Evolutionary conservation across 176 grass and related monocot genomes (phyloP).

Genomic region (Luzula sylvatica): DNA sequence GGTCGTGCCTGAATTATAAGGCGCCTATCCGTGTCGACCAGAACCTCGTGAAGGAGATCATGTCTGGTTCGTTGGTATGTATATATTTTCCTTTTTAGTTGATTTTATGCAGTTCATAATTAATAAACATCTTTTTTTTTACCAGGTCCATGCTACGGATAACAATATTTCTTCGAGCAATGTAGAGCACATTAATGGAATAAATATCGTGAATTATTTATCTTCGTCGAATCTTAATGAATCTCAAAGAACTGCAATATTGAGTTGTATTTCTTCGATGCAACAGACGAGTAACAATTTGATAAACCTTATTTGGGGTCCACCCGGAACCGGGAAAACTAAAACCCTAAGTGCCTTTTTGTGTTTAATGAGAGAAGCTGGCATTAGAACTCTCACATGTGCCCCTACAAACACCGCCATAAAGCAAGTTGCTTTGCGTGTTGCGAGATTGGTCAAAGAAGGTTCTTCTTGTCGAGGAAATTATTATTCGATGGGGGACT

Average conservation of each 20-base stretch:
- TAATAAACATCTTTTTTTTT: not conserved
- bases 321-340: constrained; percentile 50
- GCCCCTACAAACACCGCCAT: constrained; percentile 54
- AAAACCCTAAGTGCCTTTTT: constrained; percentile 38
- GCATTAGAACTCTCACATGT: constrained; percentile 27
- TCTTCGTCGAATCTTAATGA: constrained; percentile 27
- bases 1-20: not conserved
- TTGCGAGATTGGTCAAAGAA: constrained; percentile 27
- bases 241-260: constrained; percentile 30
- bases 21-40: not conserved
- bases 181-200: not conserved
- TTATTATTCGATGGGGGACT: constrained; percentile 35
- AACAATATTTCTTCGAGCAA: not conserved
- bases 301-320: constrained; percentile 43
- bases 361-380: constrained; percentile 23
- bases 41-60: not conserved
- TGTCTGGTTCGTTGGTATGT: constrained; percentile 11
- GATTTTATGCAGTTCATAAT: no score
- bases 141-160: not conserved
- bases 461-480: constrained; percentile 9
- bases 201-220: not conserved
- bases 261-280: constrained; percentile 25
- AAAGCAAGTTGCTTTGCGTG: constrained; percentile 23
- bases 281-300: not conserved
- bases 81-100: not conserved